Evolutionary conservation across 305 asterid species (phyloP).

Genomic region (Solanum aculeatissimum): DNA sequence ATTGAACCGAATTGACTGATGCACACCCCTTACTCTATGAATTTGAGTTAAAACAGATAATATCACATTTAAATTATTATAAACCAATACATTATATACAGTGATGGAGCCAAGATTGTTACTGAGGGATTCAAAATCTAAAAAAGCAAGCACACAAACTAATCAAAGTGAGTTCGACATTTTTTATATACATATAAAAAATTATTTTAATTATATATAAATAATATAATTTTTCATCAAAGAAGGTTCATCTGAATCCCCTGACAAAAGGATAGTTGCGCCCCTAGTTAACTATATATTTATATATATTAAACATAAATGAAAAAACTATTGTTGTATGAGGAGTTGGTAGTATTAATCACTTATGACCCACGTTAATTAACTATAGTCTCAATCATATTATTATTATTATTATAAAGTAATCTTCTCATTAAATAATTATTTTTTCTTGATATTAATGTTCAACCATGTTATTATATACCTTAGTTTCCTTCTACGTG

Average conservation of each 20-base stretch:
- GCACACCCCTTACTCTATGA: not conserved
- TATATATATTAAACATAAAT: not conserved
- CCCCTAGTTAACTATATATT: too few species aligned
- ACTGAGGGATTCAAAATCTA: too few species aligned
- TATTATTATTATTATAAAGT: not conserved
- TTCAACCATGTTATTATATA: not conserved
- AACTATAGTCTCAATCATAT: not conserved
- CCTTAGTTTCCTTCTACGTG: not conserved
- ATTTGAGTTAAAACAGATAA: not conserved
- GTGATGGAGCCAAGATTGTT: too few species aligned
- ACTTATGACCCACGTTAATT: slow-evolving; percentile 1
- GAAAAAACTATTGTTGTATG: not conserved
- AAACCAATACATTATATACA: too few species aligned
- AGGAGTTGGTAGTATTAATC: not conserved
- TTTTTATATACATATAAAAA: too few species aligned
- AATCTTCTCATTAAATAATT: not conserved
- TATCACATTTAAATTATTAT: not conserved
- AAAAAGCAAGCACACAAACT: too few species aligned
- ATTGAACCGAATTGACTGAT: too few species aligned
- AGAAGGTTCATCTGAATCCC: rapidly evolving
- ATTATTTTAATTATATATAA: too few species aligned
- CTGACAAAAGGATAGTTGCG: too few species aligned
- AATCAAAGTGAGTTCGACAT: too few species aligned
- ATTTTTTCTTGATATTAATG: not conserved
- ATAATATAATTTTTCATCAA: too few species aligned